Evolutionary conservation across 495 filamentous ascomycete species (phyloP).

Genomic region (Penicillium crystallinum): DNA sequence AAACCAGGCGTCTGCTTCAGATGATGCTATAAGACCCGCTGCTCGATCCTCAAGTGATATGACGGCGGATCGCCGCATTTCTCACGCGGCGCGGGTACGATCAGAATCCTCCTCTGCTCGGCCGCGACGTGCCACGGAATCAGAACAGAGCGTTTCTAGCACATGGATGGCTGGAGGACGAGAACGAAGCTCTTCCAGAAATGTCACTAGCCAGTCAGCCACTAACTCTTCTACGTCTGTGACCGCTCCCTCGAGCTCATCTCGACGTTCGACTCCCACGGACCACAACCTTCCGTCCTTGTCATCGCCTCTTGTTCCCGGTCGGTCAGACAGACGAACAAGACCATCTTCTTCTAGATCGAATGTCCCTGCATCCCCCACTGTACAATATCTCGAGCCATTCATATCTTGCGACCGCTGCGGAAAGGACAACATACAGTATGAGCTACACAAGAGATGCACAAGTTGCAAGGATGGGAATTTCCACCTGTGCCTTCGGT

Average conservation of each 20-base stretch:
- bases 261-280: conserved; percentile 6
- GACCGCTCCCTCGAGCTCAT: not conserved
- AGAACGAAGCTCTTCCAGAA: conserved; percentile 21
- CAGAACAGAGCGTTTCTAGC: conserved; percentile 33
- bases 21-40: conserved; percentile 33
- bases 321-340: conserved; percentile 23
- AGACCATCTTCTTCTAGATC: conserved; percentile 35
- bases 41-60: conserved; percentile 40
- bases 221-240: conserved; percentile 18
- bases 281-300: conserved; percentile 2
- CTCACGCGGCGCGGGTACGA: conserved; percentile 22
- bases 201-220: conserved; percentile 15
- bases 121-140: conserved; percentile 34
- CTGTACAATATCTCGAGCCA: conserved; percentile 59
- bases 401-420: conserved; percentile 68
- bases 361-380: conserved; percentile 24
- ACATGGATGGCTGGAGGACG: conserved; percentile 26
- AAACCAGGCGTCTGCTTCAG: conserved; percentile 35
- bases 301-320: conserved; percentile 21
- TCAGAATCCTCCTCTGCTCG: conserved; percentile 26
- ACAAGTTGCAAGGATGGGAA: conserved; percentile 58
- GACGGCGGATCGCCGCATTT: conserved; percentile 31
- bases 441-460: conserved; percentile 78
- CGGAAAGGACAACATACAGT: conserved; percentile 61
- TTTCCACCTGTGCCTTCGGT: conserved; percentile 72